Base-by-base conservation (phyloP, 805 yeast genomes). In the Yarrowia yakushimensis region DNA sequence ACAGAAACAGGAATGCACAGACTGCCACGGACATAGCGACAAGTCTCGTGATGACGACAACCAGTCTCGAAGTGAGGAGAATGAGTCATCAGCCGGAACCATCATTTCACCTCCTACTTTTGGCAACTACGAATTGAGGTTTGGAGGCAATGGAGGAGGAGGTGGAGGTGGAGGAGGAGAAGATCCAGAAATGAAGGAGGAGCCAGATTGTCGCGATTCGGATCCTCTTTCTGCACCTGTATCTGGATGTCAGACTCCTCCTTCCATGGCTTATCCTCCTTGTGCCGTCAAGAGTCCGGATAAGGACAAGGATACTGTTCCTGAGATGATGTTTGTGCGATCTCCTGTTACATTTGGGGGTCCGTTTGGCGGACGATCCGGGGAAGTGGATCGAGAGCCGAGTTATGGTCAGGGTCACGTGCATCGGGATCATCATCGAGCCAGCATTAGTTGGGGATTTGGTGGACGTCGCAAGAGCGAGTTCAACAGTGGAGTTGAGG, bases 391-490 rank as follows among this genome's bases (percentile, higher is more conserved):
- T 11, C 30, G 41, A 23, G 57, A 48, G 1, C 27, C 7, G 1
- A 4, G 17, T 8, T n/a, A 23, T 15, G 3, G 30, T 10, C 41
- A 22, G 8, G 15, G 41, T 36, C 39, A 33, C 18, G 10, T 23
- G 11, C 20, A 18, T 4, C 23, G 52, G 18, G 54, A 46, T 4
- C 57, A 25, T 18, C 34, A 23, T 12, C 10, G 43, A 27, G 42
- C 33, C 11, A 52, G 59, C 33, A 52, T 52, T n/a, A 20, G 33
- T 6, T 52, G 59, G 59, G 59, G 59, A 0, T 52, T 52, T 52
- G 43, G 43, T n/a, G 33, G 59, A 52, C 20, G 59, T 10, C 30
- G 57, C 12, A 48, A 34, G 30, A 48, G 57, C 30, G 57, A 48
- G 23, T 23, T 36, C 31, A 34, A 43, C 59, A 52, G 28, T 25